Conservation (phyloP, 768 basidiomycete genomes). For the Podaxis pistillaris region DNA sequence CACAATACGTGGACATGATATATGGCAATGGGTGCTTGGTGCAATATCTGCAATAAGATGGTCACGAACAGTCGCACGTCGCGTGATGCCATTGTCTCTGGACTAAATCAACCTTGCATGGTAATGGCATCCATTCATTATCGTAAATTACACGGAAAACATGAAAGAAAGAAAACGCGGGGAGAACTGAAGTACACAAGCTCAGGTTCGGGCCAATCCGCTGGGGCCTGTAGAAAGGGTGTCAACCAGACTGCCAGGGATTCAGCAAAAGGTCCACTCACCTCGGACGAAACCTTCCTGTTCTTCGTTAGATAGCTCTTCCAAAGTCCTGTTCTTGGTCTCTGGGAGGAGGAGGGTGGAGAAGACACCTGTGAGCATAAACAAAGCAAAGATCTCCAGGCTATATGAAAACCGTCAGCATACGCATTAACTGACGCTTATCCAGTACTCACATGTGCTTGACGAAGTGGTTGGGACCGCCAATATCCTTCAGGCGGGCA, state of each 20-base stretch:
- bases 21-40: no score
- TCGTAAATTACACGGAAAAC: not conserved
- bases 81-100: not conserved
- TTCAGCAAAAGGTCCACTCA: constrained; percentile 9
- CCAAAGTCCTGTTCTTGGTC: constrained; percentile 65
- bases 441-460: constrained; percentile 59
- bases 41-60: not conserved
- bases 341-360: constrained; percentile 81
- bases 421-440: not conserved
- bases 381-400: constrained; percentile 78
- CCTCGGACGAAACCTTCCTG: constrained; percentile 58
- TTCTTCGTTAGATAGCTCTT: constrained; percentile 72
- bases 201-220: not conserved
- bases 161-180: not conserved
- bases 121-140: not conserved
- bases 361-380: constrained; percentile 84
- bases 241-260: not conserved
- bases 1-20: not conserved
- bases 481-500: constrained; percentile 63
- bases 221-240: not conserved
- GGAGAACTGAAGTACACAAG: not conserved
- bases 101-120: no score
- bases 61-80: not conserved
- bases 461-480: constrained; percentile 59
- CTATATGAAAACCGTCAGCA: constrained; percentile 27